Conservation (phyloP, 441 rosid genomes). For the Daphne laureola region DNA sequence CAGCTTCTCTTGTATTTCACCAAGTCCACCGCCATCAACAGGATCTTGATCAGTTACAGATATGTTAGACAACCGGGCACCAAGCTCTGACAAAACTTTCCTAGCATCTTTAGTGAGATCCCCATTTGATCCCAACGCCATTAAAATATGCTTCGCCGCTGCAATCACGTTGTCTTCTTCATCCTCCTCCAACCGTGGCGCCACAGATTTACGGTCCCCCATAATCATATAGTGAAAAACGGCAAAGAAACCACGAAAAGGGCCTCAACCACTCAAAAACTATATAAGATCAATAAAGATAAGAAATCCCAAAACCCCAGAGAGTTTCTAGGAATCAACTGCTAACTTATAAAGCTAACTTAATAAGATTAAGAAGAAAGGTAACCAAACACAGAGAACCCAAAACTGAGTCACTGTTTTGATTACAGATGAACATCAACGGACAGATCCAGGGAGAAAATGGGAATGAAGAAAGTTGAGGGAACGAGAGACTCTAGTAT, state of each 20-base stretch:
- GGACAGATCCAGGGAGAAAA: too few relatives aligned
- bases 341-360: too few relatives aligned
- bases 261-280: background rate
- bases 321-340: too few relatives aligned
- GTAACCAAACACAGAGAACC: too few relatives aligned
- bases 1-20: constrained; percentile 39
- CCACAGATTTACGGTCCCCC: constrained; percentile 33
- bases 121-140: constrained; percentile 52
- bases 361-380: too few relatives aligned
- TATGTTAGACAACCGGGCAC: constrained; percentile 47
- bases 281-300: too few relatives aligned
- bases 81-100: constrained; percentile 51
- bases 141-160: constrained; percentile 50
- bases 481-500: too few relatives aligned
- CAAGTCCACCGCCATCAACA: constrained; percentile 25
- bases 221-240: constrained; percentile 23
- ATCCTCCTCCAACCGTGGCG: constrained; percentile 36
- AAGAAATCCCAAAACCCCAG: too few relatives aligned
- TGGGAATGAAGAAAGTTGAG: too few relatives aligned
- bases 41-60: constrained; percentile 21
- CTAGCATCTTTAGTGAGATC: constrained; percentile 48
- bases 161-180: constrained; percentile 62
- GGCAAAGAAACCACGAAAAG: constrained; percentile 3
- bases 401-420: too few relatives aligned
- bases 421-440: too few relatives aligned